Evolutionary conservation across 768 basidiomycete species (phyloP).

Genomic region (Zangia roseola): DNA sequence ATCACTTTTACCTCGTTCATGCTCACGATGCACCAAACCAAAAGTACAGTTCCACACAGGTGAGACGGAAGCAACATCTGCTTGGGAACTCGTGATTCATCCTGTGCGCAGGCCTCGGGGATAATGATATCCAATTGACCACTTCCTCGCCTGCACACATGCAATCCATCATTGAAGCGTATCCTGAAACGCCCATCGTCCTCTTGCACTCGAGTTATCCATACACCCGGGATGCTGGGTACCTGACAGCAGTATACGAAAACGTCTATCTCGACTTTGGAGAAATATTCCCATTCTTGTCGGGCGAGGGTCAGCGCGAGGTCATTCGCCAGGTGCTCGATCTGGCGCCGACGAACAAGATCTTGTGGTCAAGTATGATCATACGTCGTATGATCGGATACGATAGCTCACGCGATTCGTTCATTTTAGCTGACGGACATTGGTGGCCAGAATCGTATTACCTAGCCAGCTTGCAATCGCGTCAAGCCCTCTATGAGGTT

Average conservation of each 20-base stretch:
- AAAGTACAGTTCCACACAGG: conserved; percentile 83
- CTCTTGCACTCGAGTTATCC: conserved; percentile 79
- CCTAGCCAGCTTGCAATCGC: conserved; percentile 62
- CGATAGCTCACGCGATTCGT: neutral
- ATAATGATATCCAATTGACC: conserved; percentile 61
- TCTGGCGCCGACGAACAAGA: conserved; percentile 72
- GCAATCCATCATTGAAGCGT: conserved; percentile 66
- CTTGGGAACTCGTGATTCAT: neutral
- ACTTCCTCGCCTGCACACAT: conserved; percentile 63
- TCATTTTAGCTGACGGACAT: conserved; percentile 20
- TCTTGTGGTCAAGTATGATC: conserved; percentile 74
- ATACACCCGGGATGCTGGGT: conserved; percentile 74
- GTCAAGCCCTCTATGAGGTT: conserved; percentile 60
- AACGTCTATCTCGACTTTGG: conserved; percentile 84
- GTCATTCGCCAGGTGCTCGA: conserved; percentile 67
- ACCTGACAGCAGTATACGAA: conserved; percentile 65
- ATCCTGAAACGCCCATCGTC: conserved; percentile 58
- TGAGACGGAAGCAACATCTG: neutral
- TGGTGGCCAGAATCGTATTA: conserved; percentile 80
- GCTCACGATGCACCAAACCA: neutral
- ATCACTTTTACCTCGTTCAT: neutral
- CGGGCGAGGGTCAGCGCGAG: conserved; percentile 56
- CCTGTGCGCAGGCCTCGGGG: conserved; percentile 51
- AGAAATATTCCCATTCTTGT: conserved; percentile 71
- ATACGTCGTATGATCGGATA: neutral